These are phyloP conservation scores for Botryotinia narcissicola DNA, from an alignment of 2,329 filamentous ascomycete genomes.

Conservation along the genomic window DNA sequence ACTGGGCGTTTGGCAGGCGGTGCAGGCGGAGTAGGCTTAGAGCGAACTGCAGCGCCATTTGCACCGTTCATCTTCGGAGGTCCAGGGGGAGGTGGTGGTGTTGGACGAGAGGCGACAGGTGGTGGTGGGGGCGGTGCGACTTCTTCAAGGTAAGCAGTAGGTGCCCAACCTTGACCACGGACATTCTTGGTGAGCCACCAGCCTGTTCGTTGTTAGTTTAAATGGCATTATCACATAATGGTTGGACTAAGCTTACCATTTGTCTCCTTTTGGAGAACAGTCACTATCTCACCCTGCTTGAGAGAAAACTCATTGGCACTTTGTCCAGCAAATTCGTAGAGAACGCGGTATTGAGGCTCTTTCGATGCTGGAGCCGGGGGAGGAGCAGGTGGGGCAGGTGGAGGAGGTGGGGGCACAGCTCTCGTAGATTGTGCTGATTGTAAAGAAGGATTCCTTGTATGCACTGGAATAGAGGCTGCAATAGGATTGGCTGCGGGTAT, in stretches of 20 bases:
- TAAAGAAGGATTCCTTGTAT: slow-evolving; percentile 50
- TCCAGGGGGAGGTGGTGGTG: slow-evolving; percentile 55
- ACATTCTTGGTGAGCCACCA: slow-evolving; percentile 91
- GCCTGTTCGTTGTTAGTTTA: slow-evolving; percentile 54
- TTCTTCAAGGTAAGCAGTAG: slow-evolving; percentile 91
- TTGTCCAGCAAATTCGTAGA: slow-evolving; percentile 89
- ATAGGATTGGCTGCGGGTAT: slow-evolving; percentile 25
- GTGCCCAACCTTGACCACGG: slow-evolving; percentile 82
- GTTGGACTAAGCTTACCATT: slow-evolving; percentile 66
- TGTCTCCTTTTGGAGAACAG: slow-evolving; percentile 89
- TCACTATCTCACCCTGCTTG: slow-evolving; percentile 73
- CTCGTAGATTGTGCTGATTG: slow-evolving; percentile 43
- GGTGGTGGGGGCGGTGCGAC: slow-evolving; percentile 61
- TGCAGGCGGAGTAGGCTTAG: slow-evolving; percentile 38
- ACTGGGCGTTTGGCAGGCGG: slow-evolving; percentile 74
- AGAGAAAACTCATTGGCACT: slow-evolving; percentile 83
- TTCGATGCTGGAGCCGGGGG: slow-evolving; percentile 61
- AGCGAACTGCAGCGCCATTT: slow-evolving; percentile 40
- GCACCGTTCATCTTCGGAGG: slow-evolving; percentile 37
- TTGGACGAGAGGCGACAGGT: slow-evolving; percentile 45
- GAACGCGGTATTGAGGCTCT: slow-evolving; percentile 80
- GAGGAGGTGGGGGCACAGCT: slow-evolving; percentile 48
- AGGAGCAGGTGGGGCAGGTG: slow-evolving; percentile 63
- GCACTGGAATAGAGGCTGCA: slow-evolving; percentile 46
- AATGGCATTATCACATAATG: not conserved